A percentile compares a stretch with the other conserved stretches of the same genome.
phyloP scores from a whole-genome alignment of 148 eudicot genomes.

The Silene latifolia region DNA sequence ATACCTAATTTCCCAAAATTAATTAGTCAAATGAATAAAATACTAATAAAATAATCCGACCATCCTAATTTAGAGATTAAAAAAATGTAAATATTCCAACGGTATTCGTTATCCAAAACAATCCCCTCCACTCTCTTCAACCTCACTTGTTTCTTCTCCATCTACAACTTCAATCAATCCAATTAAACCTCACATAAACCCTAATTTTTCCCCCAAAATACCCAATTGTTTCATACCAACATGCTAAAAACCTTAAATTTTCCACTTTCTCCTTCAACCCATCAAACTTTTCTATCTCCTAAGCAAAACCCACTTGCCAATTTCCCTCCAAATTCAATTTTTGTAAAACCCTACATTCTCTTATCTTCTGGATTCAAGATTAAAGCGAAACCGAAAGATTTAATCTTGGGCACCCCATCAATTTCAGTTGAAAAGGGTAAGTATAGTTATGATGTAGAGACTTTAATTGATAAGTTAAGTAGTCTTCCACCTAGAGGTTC shows the following conservation, averaged over 20 bases:
- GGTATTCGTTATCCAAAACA: constrained; percentile 43
- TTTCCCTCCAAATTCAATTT: constrained; percentile 23
- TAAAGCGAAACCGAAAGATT: constrained; percentile 54
- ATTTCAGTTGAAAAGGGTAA: constrained; percentile 78
- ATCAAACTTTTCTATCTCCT: constrained; percentile 16
- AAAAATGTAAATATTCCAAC: constrained; percentile 16
- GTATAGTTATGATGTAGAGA: constrained; percentile 82
- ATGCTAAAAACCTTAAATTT: constrained; percentile 35
- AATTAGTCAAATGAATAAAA: neutral
- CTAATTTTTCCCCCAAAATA: constrained; percentile 11
- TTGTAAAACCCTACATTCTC: constrained; percentile 25
- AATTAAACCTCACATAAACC: constrained; percentile 13
- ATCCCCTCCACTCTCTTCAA: constrained; percentile 14
- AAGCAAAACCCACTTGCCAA: constrained; percentile 23
- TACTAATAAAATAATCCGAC: neutral
- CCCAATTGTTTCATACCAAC: constrained; percentile 17
- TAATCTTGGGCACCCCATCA: constrained; percentile 64
- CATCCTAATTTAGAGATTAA: neutral
- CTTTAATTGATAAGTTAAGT: constrained; percentile 76
- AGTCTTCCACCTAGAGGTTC: constrained; percentile 88
- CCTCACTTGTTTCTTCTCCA: constrained; percentile 29
- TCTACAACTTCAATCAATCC: constrained; percentile 11
- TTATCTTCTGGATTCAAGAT: constrained; percentile 29
- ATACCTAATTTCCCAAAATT: neutral
- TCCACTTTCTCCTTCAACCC: constrained; percentile 30